A percentile compares a stretch with the other conserved stretches of the same genome.
These are phyloP conservation scores for Wickerhamiella spandovensis DNA, from an alignment of 805 yeast species.

Conservation along the genomic window DNA sequence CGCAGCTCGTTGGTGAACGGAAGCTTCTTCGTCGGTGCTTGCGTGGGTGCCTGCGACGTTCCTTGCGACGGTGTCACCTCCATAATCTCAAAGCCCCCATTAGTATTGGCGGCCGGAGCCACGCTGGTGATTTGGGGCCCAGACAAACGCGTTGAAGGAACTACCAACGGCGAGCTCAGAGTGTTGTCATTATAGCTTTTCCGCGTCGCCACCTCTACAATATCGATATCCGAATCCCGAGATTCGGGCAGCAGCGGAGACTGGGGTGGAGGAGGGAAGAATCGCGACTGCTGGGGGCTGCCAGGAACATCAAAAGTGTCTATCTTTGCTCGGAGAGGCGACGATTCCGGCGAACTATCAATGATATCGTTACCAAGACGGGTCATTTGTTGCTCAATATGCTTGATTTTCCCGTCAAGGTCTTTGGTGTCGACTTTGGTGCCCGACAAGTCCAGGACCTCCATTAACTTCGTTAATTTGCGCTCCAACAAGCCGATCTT, in stretches of 20 bases:
- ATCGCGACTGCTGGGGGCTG: background rate
- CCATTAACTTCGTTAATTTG: slow-evolving; percentile 8
- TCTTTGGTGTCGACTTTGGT: slow-evolving; percentile 1
- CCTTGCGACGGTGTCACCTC: background rate
- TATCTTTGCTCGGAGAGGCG: background rate
- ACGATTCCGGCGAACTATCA: background rate
- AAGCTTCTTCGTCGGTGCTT: slow-evolving; percentile 7
- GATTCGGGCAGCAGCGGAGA: no score
- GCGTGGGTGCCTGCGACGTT: background rate
- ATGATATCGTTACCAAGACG: slow-evolving; percentile 4
- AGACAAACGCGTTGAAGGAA: no score
- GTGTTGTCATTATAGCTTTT: no score
- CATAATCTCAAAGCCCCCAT: background rate
- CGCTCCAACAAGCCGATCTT: slow-evolving; percentile 18
- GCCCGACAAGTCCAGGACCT: background rate
- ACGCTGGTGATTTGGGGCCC: background rate
- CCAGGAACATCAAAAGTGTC: background rate
- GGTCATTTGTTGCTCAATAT: slow-evolving; percentile 11
- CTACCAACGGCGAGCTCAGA: background rate
- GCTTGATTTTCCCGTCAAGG: slow-evolving; percentile 9
- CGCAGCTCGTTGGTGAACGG: slow-evolving; percentile 63
- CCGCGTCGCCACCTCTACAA: background rate
- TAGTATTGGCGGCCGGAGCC: background rate
- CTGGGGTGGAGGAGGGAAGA: background rate
- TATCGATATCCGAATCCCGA: background rate